Base-by-base conservation (phyloP, 495 filamentous ascomycete genomes). In the Schizothecium vesticola region DNA sequence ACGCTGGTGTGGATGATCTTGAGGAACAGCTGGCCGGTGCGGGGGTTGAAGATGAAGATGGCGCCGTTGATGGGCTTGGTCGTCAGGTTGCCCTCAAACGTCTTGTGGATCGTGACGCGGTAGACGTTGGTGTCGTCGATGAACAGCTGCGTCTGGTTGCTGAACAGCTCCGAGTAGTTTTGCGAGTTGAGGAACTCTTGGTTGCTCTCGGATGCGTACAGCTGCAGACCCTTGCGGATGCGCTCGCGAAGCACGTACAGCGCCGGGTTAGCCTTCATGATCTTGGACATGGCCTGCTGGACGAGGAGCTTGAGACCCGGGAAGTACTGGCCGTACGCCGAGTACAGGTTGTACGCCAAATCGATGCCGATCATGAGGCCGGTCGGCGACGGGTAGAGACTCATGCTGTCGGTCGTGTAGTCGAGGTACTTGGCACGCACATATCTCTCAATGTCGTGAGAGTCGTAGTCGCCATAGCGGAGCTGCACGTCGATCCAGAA, bases 1-100 rank as follows among this genome's bases (percentile, higher is more conserved):
- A 99, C 96, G 73, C 94, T 97, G 3, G 96, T 99, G 81, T 99
- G 96, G 71, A 99, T 99, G 75, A 99, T 97, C 87, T 99, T 99
- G 73, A 99, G 79, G 87, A 99, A 99, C 22, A 99, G 81, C 74
- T 99, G 96, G 33, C 96, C 96, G 70, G 96, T 98, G 59, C 96
- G 89, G 21, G 96, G 96, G 75, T 98, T 99, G 88, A 99, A 97
- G 80, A 99, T 98, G 83, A 99, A 98, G 75, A 99, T 99, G 36
- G 96, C 96, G 75, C 96, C 96, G 80, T 99, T 99, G 83, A 99
- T 99, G 23, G 96, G 96, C 81, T 99, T 99, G 0, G 96, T 99
- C 2, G 96, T 99, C 84, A 99, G 82, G 74, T 99, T 99, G 70
- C 96, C 96, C 78, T 99, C 96, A 71, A 99, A 99, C 0, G 96